Evolutionary conservation across 805 yeast species (phyloP).

Genomic region (Teunomyces stri): DNA sequence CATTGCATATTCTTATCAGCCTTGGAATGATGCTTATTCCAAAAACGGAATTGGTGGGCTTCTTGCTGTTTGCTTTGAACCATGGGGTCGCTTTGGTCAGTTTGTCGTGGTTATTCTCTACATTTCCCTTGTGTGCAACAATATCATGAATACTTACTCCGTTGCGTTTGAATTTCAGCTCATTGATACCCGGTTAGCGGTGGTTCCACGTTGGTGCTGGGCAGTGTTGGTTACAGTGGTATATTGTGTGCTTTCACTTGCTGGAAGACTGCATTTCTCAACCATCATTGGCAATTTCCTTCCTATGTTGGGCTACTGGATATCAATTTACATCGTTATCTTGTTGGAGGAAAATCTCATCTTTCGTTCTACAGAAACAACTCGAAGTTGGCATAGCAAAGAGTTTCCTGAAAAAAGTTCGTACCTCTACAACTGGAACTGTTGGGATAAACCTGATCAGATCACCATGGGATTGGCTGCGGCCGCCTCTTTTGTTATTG

Average conservation of each 20-base stretch:
- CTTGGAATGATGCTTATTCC: constrained; percentile 59
- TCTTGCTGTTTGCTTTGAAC: constrained; percentile 56
- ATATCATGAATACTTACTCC: constrained; percentile 76
- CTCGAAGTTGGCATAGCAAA: constrained; percentile 2
- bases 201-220: constrained; percentile 77
- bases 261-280: constrained; percentile 71
- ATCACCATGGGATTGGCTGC: constrained; percentile 20
- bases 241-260: constrained; percentile 69
- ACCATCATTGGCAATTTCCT: constrained; percentile 74
- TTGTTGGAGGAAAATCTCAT: constrained; percentile 69
- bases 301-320: constrained; percentile 93
- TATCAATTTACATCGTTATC: constrained; percentile 72
- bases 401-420: neutral
- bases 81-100: constrained; percentile 81
- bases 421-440: constrained; percentile 27
- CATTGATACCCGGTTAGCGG: constrained; percentile 50
- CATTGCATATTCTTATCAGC: constrained; percentile 54
- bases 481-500: constrained; percentile 11
- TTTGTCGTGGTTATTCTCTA: constrained; percentile 68
- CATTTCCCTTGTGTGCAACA: constrained; percentile 76
- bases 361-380: constrained; percentile 44
- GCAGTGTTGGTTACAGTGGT: constrained; percentile 60
- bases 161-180: constrained; percentile 79
- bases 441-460: constrained; percentile 26
- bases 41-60: constrained; percentile 74